phyloP scores from a whole-genome alignment of 305 asterid species.

The Plantago lanceolata region DNA sequence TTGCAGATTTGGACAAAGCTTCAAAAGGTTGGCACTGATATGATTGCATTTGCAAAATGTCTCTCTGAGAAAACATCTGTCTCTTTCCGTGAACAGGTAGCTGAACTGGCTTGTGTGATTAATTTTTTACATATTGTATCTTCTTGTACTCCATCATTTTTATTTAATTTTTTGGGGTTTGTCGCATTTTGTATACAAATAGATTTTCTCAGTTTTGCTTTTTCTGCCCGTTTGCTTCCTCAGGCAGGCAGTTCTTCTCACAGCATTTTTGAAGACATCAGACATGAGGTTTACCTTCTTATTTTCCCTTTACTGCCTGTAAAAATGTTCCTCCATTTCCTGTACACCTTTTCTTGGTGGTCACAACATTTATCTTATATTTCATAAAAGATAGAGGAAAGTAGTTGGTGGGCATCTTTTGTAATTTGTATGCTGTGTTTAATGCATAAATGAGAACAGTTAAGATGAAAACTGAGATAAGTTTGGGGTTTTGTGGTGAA shows the following conservation, averaged over 20 bases:
- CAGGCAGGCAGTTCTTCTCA: slow-evolving; percentile 37
- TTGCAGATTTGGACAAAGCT: slow-evolving; percentile 63
- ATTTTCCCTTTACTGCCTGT: background rate
- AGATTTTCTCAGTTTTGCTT: slow-evolving; percentile 13
- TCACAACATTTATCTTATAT: background rate
- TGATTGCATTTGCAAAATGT: slow-evolving; percentile 57
- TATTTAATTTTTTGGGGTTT: slow-evolving; percentile 5
- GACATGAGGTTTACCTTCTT: slow-evolving; percentile 29
- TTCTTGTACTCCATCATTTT: background rate
- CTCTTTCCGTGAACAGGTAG: slow-evolving; percentile 60
- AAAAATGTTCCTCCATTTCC: background rate
- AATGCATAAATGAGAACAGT: too few species aligned
- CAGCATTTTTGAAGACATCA: slow-evolving; percentile 32
- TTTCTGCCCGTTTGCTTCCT: slow-evolving; percentile 5
- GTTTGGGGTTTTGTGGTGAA: too few species aligned
- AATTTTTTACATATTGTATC: slow-evolving; percentile 16
- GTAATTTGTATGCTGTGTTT: too few species aligned
- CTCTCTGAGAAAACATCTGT: slow-evolving; percentile 55
- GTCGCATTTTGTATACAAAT: background rate
- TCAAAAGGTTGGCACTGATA: slow-evolving; percentile 63
- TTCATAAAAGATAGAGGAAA: background rate
- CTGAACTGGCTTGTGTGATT: slow-evolving; percentile 24
- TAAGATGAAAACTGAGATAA: too few species aligned
- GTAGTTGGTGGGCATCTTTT: too few species aligned
- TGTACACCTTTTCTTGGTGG: background rate